Evolutionary conservation across 75 land plant genomes (phyloP).

Genomic region (Gnetum montanum): DNA sequence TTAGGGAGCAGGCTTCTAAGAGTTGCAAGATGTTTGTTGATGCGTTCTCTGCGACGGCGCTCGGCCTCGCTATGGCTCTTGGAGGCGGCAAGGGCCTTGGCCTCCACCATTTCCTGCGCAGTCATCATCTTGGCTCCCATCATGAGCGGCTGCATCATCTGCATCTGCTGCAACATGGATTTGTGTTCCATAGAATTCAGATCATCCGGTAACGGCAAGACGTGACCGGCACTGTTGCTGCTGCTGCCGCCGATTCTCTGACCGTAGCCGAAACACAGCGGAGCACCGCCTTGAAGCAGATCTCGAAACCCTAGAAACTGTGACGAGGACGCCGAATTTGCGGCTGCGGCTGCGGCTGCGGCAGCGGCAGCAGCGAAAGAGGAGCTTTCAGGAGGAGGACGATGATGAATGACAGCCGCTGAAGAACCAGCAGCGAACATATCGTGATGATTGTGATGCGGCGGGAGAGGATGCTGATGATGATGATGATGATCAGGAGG

Average conservation of each 20-base stretch:
- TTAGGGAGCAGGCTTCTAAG: constrained; percentile 33
- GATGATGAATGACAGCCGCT: too few relatives aligned
- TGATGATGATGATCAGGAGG: too few relatives aligned
- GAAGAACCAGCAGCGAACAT: too few relatives aligned
- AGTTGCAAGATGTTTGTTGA: constrained; percentile 19
- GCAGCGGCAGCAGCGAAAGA: too few relatives aligned
- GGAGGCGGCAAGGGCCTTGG: constrained; percentile 25
- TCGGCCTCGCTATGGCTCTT: constrained; percentile 28
- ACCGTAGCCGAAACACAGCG: background rate
- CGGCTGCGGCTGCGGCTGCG: background rate
- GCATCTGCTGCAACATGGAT: background rate
- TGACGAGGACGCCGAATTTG: background rate
- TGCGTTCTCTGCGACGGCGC: constrained; percentile 20
- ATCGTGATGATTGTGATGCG: too few relatives aligned
- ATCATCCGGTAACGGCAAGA: background rate
- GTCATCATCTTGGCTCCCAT: constrained; percentile 11
- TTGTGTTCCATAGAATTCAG: background rate
- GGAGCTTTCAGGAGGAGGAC: too few relatives aligned
- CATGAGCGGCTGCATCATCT: background rate
- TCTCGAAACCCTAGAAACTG: background rate
- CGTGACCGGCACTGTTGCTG: background rate
- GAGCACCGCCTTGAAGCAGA: background rate
- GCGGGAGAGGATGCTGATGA: too few relatives aligned
- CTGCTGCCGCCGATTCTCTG: too few relatives aligned
- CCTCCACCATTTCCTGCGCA: constrained; percentile 20